phyloP scores from a whole-genome alignment of 1,284 basidiomycete genomes.

The Xanthoconium separans region DNA sequence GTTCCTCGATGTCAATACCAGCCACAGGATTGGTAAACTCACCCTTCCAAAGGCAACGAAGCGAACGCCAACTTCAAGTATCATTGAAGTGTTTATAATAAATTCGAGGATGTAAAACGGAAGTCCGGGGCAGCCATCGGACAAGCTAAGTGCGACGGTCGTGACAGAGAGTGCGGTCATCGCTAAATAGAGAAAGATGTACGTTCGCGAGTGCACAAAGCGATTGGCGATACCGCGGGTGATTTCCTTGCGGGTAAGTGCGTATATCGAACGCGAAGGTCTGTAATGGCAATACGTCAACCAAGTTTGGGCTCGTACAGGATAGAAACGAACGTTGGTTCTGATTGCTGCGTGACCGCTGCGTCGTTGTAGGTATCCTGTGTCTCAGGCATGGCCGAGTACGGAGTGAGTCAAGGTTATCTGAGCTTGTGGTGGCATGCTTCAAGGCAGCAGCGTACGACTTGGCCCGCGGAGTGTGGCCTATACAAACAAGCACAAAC shows the following conservation, averaged over 20 bases:
- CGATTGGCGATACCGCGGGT: conserved; percentile 80
- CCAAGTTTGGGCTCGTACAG: not conserved
- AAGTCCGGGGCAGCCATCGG: conserved; percentile 73
- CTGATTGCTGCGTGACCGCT: conserved; percentile 10
- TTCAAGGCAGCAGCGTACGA: not conserved
- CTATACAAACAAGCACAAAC: conserved; percentile 26
- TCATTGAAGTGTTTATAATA: conserved; percentile 90
- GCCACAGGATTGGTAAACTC: conserved; percentile 29
- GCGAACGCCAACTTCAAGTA: conserved; percentile 84
- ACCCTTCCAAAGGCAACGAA: conserved; percentile 90
- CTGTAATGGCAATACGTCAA: conserved; percentile 38
- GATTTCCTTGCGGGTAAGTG: conserved; percentile 69
- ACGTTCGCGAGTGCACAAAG: conserved; percentile 79
- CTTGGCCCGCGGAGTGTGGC: not conserved
- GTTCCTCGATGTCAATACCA: not conserved
- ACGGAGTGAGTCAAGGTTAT: conserved; percentile 4
- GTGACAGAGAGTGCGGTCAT: conserved; percentile 91
- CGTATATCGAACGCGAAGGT: conserved; percentile 74
- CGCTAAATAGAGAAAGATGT: conserved; percentile 82
- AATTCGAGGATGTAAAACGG: conserved; percentile 90
- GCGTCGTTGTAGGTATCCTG: conserved; percentile 19
- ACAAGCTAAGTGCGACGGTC: conserved; percentile 85
- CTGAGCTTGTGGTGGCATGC: conserved; percentile 12
- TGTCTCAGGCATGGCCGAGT: conserved; percentile 27
- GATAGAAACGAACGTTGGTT: conserved; percentile 27